phyloP scores from a whole-genome alignment of 2,329 filamentous ascomycete species.

The Cytospora chrysosperma region DNA sequence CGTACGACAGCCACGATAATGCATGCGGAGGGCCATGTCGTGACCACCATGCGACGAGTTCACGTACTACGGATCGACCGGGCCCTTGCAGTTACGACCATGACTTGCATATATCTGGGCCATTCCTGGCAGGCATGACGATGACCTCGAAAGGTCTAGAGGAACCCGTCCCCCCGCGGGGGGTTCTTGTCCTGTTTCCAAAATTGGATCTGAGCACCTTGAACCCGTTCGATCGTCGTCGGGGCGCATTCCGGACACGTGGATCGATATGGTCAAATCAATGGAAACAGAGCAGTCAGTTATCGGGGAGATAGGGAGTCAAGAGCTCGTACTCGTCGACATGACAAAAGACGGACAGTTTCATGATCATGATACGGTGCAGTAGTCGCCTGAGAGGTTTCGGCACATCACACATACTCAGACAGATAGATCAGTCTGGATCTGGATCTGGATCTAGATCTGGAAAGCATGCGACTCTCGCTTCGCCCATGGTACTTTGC shows the following conservation, averaged over 20 bases:
- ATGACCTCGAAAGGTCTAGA: neutral
- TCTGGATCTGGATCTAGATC: neutral
- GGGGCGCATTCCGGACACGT: neutral
- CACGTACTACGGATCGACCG: slow-evolving; percentile 18
- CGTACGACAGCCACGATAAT: slow-evolving; percentile 21
- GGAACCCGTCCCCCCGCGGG: no score
- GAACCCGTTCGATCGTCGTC: neutral
- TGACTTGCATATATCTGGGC: slow-evolving; percentile 5
- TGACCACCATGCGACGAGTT: slow-evolving; percentile 6
- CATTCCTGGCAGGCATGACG: neutral
- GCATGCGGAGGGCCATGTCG: slow-evolving; percentile 18
- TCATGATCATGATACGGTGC: neutral
- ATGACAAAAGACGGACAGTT: neutral
- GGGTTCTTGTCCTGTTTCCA: neutral
- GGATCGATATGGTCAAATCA: neutral
- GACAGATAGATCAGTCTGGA: neutral
- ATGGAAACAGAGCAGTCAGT: neutral
- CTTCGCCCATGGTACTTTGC: neutral
- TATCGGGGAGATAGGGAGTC: neutral
- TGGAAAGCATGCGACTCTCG: neutral
- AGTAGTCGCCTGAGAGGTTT: neutral
- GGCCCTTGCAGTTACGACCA: slow-evolving; percentile 23
- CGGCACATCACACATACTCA: neutral
- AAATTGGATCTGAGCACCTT: neutral
- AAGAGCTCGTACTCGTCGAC: neutral